Percentiles rank a stretch among this genome's conserved stretches.
phyloP scores from a whole-genome alignment of 495 filamentous ascomycete species.

The Corynascus novoguineensis region DNA sequence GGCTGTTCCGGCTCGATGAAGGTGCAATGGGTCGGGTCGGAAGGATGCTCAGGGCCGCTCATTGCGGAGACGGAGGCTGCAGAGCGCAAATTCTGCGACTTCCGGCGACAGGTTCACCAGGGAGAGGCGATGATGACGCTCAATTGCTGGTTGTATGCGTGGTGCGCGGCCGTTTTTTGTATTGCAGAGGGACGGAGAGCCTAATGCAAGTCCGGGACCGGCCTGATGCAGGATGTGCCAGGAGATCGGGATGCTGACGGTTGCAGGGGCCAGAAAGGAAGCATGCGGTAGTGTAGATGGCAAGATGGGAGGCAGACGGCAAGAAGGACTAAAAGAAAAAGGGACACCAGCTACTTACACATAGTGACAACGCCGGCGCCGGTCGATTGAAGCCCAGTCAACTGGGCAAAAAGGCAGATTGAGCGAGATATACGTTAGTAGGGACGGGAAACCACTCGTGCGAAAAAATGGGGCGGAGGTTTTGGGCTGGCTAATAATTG shows the following conservation, averaged over 20 bases:
- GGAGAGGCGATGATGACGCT: neutral
- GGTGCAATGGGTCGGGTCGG: neutral
- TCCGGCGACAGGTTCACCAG: neutral
- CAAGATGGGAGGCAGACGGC: neutral
- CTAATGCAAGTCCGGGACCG: too few relatives aligned
- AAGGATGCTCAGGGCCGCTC: conserved; percentile 1
- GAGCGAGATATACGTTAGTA: neutral
- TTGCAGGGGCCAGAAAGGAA: too few relatives aligned
- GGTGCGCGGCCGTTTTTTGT: too few relatives aligned
- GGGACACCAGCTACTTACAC: conserved; percentile 7
- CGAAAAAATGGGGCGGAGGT: neutral
- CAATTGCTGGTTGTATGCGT: neutral
- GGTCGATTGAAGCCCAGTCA: neutral
- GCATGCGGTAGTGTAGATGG: neutral
- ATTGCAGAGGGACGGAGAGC: too few relatives aligned
- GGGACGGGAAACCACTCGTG: too few relatives aligned
- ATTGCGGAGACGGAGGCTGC: conserved; percentile 3
- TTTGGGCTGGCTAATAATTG: neutral
- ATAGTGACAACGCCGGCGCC: neutral
- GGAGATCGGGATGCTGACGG: too few relatives aligned
- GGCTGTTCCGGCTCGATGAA: neutral
- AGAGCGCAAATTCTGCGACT: neutral
- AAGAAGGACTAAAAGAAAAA: too few relatives aligned
- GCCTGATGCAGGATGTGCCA: too few relatives aligned
- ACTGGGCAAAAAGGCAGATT: neutral